Evolutionary conservation across 73 alveolate species (phyloP).

Genomic region (Paramecium primaurelia): DNA sequence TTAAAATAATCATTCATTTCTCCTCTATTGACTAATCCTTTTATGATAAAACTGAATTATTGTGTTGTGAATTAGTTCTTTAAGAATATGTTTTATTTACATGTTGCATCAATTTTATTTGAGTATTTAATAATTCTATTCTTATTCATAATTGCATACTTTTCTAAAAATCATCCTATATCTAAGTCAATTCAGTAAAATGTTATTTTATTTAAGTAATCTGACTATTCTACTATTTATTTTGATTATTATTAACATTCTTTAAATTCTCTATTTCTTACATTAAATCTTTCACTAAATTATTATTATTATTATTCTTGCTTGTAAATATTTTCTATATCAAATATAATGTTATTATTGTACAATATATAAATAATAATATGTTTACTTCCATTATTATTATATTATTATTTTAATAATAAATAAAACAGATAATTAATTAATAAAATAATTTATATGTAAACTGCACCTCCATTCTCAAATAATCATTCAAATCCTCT

Average conservation of each 20-base stretch:
- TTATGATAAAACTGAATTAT: not conserved
- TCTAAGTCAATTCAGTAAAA: not conserved
- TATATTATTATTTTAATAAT: not conserved
- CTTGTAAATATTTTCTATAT: not conserved
- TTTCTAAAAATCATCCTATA: constrained; percentile 13
- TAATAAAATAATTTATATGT: not conserved
- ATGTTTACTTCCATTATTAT: not conserved
- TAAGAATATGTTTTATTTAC: not conserved
- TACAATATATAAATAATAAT: not conserved
- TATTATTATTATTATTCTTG: not conserved
- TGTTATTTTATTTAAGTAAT: not conserved
- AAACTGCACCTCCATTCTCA: constrained; percentile 7
- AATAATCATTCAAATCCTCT: constrained; percentile 58
- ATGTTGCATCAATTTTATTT: not conserved
- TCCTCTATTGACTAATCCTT: not conserved
- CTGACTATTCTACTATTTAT: not conserved
- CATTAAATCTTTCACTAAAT: not conserved
- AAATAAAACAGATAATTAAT: not conserved
- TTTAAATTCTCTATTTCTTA: not conserved
- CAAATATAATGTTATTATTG: not conserved
- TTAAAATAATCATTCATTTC: not conserved
- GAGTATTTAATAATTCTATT: not conserved
- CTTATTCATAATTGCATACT: not conserved
- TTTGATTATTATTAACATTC: not conserved
- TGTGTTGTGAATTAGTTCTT: not conserved